Conservation (phyloP, 352 stramenopile genomes). For the Thraustochytrium striatum region DNA sequence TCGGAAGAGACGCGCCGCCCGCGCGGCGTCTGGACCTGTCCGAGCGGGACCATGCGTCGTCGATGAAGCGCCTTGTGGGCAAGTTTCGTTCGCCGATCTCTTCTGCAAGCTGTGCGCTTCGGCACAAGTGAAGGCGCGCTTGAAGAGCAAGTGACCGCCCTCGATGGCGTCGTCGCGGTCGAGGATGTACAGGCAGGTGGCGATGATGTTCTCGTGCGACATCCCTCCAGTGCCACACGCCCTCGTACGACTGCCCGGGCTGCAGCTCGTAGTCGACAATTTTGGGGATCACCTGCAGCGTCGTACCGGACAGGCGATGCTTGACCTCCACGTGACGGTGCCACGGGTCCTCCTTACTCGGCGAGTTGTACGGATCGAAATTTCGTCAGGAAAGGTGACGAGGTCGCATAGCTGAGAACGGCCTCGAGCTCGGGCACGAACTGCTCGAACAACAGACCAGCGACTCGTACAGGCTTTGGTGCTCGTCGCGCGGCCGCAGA, state of each 20-base stretch:
- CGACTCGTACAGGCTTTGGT: conserved; percentile 39
- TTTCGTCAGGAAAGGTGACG: not conserved
- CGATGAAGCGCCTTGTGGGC: not conserved
- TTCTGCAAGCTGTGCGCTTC: too few relatives aligned
- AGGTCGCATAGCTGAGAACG: not conserved
- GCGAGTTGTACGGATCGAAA: not conserved
- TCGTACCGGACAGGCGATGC: not conserved
- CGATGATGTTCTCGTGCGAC: conserved; percentile 52
- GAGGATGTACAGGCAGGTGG: conserved; percentile 42
- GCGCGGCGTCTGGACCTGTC: not conserved
- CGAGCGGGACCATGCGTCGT: not conserved
- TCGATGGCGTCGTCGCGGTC: conserved; percentile 42
- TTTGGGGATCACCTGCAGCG: conserved; percentile 50
- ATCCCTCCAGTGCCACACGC: conserved; percentile 53
- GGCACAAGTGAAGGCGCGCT: not conserved
- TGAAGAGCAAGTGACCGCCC: conserved; percentile 35
- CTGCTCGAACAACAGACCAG: not conserved
- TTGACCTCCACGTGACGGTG: not conserved
- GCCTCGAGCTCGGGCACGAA: not conserved
- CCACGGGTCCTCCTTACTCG: not conserved
- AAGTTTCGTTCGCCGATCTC: not conserved
- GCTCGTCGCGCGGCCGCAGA: conserved; percentile 31
- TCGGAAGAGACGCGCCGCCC: conserved; percentile 8
- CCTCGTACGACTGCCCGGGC: conserved; percentile 44
- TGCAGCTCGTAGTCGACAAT: conserved; percentile 53